These are phyloP conservation scores for Entoloma clypeatum DNA, from an alignment of 1,284 basidiomycete species.

Conservation along the genomic window DNA sequence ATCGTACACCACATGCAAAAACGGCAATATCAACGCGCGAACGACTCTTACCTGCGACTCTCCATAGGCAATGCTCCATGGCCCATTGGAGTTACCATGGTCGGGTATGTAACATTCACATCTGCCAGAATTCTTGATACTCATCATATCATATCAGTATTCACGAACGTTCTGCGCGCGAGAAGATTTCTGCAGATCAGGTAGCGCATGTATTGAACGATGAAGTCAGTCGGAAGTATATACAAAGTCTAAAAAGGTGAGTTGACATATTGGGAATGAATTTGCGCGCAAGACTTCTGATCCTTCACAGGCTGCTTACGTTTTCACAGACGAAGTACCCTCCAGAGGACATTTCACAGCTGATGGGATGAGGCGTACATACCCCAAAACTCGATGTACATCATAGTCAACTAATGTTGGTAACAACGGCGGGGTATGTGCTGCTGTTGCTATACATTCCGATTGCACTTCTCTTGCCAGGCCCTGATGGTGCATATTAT, in stretches of 20 bases:
- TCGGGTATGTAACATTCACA: slow-evolving; percentile 63
- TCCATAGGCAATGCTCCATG: slow-evolving; percentile 99
- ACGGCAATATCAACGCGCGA: slow-evolving; percentile 91
- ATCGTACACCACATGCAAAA: slow-evolving; percentile 97
- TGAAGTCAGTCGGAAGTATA: slow-evolving; percentile 98
- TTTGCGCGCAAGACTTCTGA: no score
- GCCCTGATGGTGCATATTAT: no score
- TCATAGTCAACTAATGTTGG: no score
- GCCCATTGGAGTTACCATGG: slow-evolving; percentile 99
- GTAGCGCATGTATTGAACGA: slow-evolving; percentile 98
- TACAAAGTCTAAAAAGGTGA: slow-evolving; percentile 94
- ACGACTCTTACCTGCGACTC: slow-evolving; percentile 94
- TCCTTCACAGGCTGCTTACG: slow-evolving; percentile 78
- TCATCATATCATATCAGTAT: slow-evolving; percentile 54
- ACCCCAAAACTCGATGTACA: no score
- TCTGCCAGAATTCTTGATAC: background rate
- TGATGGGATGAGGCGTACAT: no score
- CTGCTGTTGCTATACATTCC: no score
- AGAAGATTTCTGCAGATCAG: slow-evolving; percentile 95
- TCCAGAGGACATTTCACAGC: slow-evolving; percentile 84
- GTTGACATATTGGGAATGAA: slow-evolving; percentile 3
- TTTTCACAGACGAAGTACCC: slow-evolving; percentile 95
- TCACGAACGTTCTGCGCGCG: slow-evolving; percentile 94
- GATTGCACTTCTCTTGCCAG: no score
- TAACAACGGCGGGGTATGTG: no score